Evolutionary conservation across 2,329 filamentous ascomycete genomes (phyloP).

Genomic region (Fusarium palustre): DNA sequence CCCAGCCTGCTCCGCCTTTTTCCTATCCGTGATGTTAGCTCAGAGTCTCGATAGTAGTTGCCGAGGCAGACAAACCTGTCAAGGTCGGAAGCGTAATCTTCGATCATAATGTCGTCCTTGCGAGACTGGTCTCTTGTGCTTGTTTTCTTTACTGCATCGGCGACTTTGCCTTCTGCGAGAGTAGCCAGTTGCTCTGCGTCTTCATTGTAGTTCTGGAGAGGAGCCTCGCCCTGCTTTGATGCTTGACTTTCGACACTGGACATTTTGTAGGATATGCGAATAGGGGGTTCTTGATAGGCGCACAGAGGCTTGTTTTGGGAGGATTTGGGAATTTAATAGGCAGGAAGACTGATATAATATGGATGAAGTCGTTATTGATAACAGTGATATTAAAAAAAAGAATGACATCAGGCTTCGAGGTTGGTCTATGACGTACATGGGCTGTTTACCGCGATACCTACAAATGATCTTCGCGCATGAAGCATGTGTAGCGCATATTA

Average conservation of each 20-base stretch:
- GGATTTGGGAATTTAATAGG: not conserved
- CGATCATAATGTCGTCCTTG: conserved; percentile 35
- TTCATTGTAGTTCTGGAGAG: conserved; percentile 39
- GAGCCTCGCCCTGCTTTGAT: conserved; percentile 14
- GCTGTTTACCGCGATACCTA: conserved; percentile 1
- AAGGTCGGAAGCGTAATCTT: conserved; percentile 37
- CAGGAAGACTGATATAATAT: not conserved
- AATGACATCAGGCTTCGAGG: conserved; percentile 30
- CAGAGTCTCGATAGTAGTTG: no score
- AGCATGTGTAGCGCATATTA: conserved; percentile 8
- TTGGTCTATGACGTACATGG: conserved; percentile 32
- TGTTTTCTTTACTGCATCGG: conserved; percentile 33
- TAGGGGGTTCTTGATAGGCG: no score
- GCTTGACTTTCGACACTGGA: conserved; percentile 20
- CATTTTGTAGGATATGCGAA: conserved; percentile 7
- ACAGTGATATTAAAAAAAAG: not conserved
- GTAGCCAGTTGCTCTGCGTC: conserved; percentile 40
- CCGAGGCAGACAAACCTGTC: conserved; percentile 22
- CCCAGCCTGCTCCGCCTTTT: conserved; percentile 38
- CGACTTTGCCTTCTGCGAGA: conserved; percentile 40
- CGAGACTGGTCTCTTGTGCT: conserved; percentile 33
- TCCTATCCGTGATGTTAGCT: conserved; percentile 23
- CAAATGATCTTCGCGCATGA: conserved; percentile 12
- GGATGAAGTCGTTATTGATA: not conserved
- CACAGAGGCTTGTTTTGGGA: no score